Evolutionary conservation across 176 grass and related monocot species (phyloP), one percentile per base, ranked within the genome.

Genomic region (Calamus simplicifolius): DNA sequence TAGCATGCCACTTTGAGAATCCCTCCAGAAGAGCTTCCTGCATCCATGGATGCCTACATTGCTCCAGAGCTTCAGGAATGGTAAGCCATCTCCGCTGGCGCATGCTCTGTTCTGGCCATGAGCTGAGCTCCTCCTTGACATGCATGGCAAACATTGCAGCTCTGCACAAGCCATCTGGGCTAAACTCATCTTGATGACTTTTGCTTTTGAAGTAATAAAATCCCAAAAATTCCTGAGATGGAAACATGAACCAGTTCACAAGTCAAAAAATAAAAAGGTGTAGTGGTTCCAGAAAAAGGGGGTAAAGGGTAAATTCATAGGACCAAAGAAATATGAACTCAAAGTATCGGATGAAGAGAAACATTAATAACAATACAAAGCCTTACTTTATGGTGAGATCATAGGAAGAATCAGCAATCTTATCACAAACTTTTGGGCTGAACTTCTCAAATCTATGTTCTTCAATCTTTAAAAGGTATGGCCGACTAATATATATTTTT

Each of bases 171-270:
- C 94, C 88, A 57, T 98, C 88, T 0, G 94, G 94, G 62, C 94
- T 85, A 70, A 89, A 98, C 3, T 76, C 84, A 61, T 98, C 84
- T 64, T 98, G 94, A 66, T 89, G 85, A 14, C 81, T 93, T 81
- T 98, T 98, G 81, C 88, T 93, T 77, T 98, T 98, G 73, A 98
- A 98, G 66, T 85, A 69, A 12, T 98, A 93, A 29, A 67, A 75
- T 25, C 88, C 94, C 68, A 98, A 71, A 74, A 81, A 80, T 75
- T 82, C 73, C 94, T 95, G 70, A 18, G 14, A 63, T 60, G 4
- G 28, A 38, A 62, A 73, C 13, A 54, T 17, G 16, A 59, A 17
- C 4, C 19, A 5, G 3, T 49, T 70, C 17, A 55, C 8, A 35
- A 10, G 5, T 19, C 48, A 26, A 62, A 48, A 13, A 18, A 29